phyloP scores from a whole-genome alignment of 345 rosid genomes.

The Anacardium occidentale region DNA sequence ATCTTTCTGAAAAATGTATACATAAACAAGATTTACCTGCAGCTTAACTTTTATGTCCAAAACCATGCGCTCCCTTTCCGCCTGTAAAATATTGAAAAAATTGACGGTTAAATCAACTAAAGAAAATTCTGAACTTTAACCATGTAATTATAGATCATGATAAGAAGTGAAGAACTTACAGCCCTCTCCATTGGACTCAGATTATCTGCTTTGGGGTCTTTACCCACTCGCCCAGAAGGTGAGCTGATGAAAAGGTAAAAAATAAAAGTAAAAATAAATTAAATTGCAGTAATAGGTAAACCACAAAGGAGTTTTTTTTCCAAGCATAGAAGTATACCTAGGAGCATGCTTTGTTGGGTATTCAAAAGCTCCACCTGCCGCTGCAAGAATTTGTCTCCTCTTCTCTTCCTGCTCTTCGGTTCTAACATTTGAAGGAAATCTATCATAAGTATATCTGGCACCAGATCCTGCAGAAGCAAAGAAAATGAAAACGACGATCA shows the following conservation, averaged over 20 bases:
- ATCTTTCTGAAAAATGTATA: constrained; percentile 1
- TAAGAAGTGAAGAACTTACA: constrained; percentile 55
- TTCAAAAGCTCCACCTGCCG: constrained; percentile 86
- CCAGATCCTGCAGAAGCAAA: constrained; percentile 59
- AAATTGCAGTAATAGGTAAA: constrained; percentile 5
- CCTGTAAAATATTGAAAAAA: constrained; percentile 45
- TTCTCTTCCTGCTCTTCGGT: constrained; percentile 95
- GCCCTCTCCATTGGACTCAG: constrained; percentile 95
- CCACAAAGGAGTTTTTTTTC: constrained; percentile 11
- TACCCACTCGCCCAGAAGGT: constrained; percentile 53
- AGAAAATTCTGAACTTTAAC: constrained; percentile 14
- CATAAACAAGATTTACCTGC: constrained; percentile 54
- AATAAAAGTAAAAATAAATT: constrained; percentile 12
- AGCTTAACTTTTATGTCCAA: constrained; percentile 96
- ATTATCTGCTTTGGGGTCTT: constrained; percentile 53
- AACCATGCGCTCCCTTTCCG: constrained; percentile 98
- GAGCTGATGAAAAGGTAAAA: constrained; percentile 50
- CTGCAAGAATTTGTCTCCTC: constrained; percentile 89
- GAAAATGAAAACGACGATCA: constrained; percentile 24
- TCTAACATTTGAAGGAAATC: constrained; percentile 85
- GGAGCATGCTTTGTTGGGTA: constrained; percentile 67
- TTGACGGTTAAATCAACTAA: constrained; percentile 7
- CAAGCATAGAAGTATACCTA: constrained; percentile 49
- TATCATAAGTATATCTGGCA: constrained; percentile 85
- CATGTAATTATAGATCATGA: constrained; percentile 19